Percentiles rank a stretch among this genome's conserved stretches.
phyloP scores from a whole-genome alignment of 106 monocot genomes.

The Vanilla planifolia region DNA sequence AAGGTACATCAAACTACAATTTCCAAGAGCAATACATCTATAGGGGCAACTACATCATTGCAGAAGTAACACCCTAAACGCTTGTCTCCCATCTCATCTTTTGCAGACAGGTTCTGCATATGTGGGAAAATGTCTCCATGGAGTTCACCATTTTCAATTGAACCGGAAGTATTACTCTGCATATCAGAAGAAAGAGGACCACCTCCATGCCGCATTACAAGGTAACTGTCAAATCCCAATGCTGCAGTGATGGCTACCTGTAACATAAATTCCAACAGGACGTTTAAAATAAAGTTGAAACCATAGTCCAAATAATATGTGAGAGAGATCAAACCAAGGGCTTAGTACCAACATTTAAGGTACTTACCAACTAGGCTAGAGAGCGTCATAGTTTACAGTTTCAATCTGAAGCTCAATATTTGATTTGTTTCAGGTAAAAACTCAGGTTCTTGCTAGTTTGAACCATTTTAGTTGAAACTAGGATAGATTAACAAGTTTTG shows the following conservation, averaged over 20 bases:
- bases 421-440: too few species aligned
- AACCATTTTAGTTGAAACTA: too few species aligned
- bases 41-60: conserved; percentile 95
- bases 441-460: too few species aligned
- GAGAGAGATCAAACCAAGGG: too few species aligned
- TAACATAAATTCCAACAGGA: conserved; percentile 3
- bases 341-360: too few species aligned
- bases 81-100: conserved; percentile 14
- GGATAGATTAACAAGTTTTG: too few species aligned
- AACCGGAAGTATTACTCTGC: conserved; percentile 3
- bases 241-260: conserved; percentile 97
- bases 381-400: too few species aligned
- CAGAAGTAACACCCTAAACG: conserved; percentile 96
- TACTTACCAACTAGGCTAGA: too few species aligned
- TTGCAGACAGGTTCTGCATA: conserved; percentile 23
- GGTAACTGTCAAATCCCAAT: conserved; percentile 93
- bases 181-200: conserved; percentile 29
- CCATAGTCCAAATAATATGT: too few species aligned
- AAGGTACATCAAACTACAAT: not conserved
- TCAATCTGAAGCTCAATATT: too few species aligned
- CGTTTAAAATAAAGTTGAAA: too few species aligned
- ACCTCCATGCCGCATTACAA: conserved; percentile 98
- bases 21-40: conserved; percentile 53
- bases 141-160: conserved; percentile 15
- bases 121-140: conserved; percentile 3